Evolutionary conservation across 176 grass and related monocot species (phyloP).

Genomic region (Canna indica): DNA sequence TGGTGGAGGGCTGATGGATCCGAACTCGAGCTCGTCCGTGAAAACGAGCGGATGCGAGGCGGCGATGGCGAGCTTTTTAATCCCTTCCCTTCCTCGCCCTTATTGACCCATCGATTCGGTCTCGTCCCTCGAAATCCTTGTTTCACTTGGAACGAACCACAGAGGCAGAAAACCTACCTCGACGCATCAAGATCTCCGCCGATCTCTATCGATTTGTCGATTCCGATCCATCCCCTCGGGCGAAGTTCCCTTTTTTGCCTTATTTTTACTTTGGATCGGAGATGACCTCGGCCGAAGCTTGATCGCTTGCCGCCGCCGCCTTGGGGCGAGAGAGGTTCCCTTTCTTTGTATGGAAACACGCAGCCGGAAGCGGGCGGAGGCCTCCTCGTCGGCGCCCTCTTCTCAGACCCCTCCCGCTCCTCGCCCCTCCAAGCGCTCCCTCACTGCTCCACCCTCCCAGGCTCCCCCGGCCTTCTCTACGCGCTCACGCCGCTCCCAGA

Average conservation of each 20-base stretch:
- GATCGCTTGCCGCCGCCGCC: slow-evolving; percentile 16
- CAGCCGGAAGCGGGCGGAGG: slow-evolving; percentile 95
- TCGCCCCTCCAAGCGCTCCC: slow-evolving; percentile 30
- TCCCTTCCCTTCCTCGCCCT: neutral
- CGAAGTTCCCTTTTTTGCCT: neutral
- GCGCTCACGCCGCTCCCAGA: slow-evolving; percentile 35
- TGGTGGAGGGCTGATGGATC: too few species aligned
- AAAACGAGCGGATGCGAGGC: neutral
- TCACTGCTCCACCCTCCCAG: slow-evolving; percentile 28
- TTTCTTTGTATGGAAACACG: slow-evolving; percentile 87
- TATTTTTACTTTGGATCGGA: neutral
- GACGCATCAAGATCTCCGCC: slow-evolving; percentile 5
- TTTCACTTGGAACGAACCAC: neutral
- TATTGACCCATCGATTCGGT: neutral
- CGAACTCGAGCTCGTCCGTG: neutral
- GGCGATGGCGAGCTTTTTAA: neutral
- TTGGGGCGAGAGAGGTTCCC: slow-evolving; percentile 28
- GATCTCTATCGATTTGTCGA: neutral
- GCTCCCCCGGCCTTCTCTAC: slow-evolving; percentile 26
- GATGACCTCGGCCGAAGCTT: neutral
- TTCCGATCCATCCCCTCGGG: neutral
- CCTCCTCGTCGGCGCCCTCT: slow-evolving; percentile 42
- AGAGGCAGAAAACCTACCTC: neutral
- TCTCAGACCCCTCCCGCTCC: slow-evolving; percentile 43
- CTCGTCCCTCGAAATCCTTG: neutral